Evolutionary conservation across 1,284 basidiomycete genomes (phyloP).

Genomic region (Austropuccinia psidii): DNA sequence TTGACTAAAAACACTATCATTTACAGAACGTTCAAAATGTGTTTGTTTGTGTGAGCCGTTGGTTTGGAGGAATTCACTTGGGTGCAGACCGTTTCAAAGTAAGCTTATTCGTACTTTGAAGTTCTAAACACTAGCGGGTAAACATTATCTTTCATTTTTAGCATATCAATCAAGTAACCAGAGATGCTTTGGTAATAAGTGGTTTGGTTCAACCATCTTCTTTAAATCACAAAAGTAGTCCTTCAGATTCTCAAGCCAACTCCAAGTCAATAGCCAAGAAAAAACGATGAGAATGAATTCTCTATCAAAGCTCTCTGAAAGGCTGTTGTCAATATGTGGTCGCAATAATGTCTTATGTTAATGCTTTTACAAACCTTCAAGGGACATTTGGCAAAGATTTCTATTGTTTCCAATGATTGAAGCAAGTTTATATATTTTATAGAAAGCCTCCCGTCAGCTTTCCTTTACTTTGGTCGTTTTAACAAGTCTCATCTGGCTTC

Average conservation of each 20-base stretch:
- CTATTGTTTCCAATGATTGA: too few species aligned
- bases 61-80: constrained; percentile 56
- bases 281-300: neutral
- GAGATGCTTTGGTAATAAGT: constrained; percentile 73
- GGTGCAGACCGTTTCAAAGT: constrained; percentile 78
- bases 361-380: too few species aligned
- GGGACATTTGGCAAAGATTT: too few species aligned
- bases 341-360: too few species aligned
- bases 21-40: constrained; percentile 53
- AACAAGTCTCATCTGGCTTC: too few species aligned
- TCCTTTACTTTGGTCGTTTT: too few species aligned
- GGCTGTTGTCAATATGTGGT: too few species aligned
- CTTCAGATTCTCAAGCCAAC: neutral
- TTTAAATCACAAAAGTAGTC: neutral
- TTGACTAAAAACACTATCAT: neutral
- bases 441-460: too few species aligned
- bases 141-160: constrained; percentile 8
- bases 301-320: too few species aligned
- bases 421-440: too few species aligned
- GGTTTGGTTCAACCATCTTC: constrained; percentile 52
- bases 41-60: constrained; percentile 62
- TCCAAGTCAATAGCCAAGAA: neutral
- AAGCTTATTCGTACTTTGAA: neutral
- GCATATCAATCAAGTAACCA: constrained; percentile 79
- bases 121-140: constrained; percentile 10